Conservation (phyloP, 176 grass and related monocot genomes). For the Carex parvula region DNA sequence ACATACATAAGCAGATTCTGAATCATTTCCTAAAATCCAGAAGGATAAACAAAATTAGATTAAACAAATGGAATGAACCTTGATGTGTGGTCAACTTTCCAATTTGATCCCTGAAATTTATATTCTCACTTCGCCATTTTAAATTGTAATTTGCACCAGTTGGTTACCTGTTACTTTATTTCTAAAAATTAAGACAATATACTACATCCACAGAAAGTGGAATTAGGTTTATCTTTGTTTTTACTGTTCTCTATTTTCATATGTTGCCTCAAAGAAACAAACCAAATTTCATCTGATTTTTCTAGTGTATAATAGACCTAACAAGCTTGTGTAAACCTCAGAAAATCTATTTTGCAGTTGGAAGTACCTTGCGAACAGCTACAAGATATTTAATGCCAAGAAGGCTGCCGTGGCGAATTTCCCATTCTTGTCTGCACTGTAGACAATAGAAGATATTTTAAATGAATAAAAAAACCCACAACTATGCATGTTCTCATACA, state of each 20-base stretch:
- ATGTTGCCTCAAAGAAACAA: background rate
- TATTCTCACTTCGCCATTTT: background rate
- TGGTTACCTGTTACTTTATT: background rate
- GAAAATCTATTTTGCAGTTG: conserved; percentile 24
- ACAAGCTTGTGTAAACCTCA: conserved; percentile 15
- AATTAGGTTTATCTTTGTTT: background rate
- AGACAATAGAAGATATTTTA: conserved; percentile 39
- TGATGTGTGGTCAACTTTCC: background rate
- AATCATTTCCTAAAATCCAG: conserved; percentile 76
- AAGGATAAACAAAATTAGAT: background rate
- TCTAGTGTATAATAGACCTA: background rate
- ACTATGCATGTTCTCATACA: background rate
- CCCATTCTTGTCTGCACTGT: conserved; percentile 99
- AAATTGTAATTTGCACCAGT: background rate
- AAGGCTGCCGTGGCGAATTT: conserved; percentile 96
- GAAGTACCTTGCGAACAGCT: conserved; percentile 77
- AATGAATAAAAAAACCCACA: background rate
- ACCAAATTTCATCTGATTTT: conserved; percentile 6
- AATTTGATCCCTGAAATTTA: background rate
- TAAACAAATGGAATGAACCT: background rate
- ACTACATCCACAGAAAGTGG: background rate
- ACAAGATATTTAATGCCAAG: conserved; percentile 98
- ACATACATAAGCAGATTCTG: conserved; percentile 70
- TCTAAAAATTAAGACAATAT: background rate
- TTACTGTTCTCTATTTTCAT: conserved; percentile 16